Percentiles rank a stretch among this genome's conserved stretches.
These are phyloP conservation scores for Colletotrichum musicola DNA, from an alignment of 2,329 filamentous ascomycete species.

Conservation along the genomic window DNA sequence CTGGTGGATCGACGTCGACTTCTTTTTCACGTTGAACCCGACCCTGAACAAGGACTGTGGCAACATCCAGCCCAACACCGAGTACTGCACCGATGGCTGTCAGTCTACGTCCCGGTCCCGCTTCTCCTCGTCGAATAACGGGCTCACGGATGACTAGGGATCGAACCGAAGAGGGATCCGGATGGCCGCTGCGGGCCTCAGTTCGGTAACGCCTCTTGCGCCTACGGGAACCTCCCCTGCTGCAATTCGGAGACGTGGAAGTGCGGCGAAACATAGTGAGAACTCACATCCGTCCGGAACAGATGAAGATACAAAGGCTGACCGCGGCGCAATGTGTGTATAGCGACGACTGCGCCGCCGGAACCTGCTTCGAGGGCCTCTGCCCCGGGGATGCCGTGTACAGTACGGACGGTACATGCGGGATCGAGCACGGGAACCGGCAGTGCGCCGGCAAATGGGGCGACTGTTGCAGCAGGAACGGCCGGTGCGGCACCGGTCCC, in stretches of 20 bases:
- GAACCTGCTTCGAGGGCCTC: conserved; percentile 50
- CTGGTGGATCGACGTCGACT: conserved; percentile 42
- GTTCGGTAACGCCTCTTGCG: conserved; percentile 49
- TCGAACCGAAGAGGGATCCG: conserved; percentile 43
- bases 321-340: not conserved
- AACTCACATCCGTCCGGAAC: too few species aligned
- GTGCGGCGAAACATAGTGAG: conserved; percentile 46
- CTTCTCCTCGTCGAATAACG: not conserved
- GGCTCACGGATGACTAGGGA: conserved; percentile 1
- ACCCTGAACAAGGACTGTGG: conserved; percentile 44
- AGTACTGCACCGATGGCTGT: conserved; percentile 48
- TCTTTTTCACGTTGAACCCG: conserved; percentile 47
- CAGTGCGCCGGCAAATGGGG: conserved; percentile 49
- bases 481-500: conserved; percentile 44
- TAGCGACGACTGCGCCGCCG: conserved; percentile 48
- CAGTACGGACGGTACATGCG: conserved; percentile 51
- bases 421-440: conserved; percentile 45
- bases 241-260: conserved; percentile 50
- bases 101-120: conserved; percentile 29
- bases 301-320: conserved; percentile 34
- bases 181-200: conserved; percentile 48
- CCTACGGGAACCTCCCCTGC: conserved; percentile 45
- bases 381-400: conserved; percentile 47
- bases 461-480: conserved; percentile 47
- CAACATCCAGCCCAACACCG: conserved; percentile 45